Evolutionary conservation across 768 basidiomycete genomes (phyloP).

Genomic region (Pleurotus ostreatus): DNA sequence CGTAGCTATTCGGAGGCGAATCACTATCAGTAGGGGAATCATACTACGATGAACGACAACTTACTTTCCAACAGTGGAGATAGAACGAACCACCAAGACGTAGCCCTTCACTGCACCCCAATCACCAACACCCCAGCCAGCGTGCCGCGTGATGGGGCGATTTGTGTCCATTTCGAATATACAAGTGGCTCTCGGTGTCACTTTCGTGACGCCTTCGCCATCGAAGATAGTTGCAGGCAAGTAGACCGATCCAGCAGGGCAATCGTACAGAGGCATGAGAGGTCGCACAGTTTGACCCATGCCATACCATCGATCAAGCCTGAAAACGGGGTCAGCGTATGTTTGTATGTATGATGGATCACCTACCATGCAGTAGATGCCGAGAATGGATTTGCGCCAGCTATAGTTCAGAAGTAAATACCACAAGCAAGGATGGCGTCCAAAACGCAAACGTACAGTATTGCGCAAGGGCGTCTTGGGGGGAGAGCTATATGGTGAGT

Average conservation of each 20-base stretch:
- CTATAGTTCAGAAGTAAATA: constrained; percentile 19
- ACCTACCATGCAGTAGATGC: constrained; percentile 45
- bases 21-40: neutral
- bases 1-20: constrained; percentile 32
- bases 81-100: constrained; percentile 50
- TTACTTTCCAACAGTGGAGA: constrained; percentile 62
- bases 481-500: constrained; percentile 35
- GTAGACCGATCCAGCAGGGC: constrained; percentile 34
- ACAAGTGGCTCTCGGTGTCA: constrained; percentile 52
- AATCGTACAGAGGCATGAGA: constrained; percentile 64
- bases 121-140: constrained; percentile 48
- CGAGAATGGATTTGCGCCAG: constrained; percentile 61
- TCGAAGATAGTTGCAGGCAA: constrained; percentile 41
- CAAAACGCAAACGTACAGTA: constrained; percentile 33
- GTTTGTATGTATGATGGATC: neutral
- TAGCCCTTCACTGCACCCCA: constrained; percentile 62
- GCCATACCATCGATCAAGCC: constrained; percentile 58
- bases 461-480: constrained; percentile 61
- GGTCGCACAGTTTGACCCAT: constrained; percentile 55
- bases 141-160: constrained; percentile 55
- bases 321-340: neutral
- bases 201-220: constrained; percentile 18
- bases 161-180: constrained; percentile 61
- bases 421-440: neutral
- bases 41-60: constrained; percentile 18